phyloP scores from a whole-genome alignment of 1,284 basidiomycete genomes.

The Filobasidium uniguttulatum region DNA sequence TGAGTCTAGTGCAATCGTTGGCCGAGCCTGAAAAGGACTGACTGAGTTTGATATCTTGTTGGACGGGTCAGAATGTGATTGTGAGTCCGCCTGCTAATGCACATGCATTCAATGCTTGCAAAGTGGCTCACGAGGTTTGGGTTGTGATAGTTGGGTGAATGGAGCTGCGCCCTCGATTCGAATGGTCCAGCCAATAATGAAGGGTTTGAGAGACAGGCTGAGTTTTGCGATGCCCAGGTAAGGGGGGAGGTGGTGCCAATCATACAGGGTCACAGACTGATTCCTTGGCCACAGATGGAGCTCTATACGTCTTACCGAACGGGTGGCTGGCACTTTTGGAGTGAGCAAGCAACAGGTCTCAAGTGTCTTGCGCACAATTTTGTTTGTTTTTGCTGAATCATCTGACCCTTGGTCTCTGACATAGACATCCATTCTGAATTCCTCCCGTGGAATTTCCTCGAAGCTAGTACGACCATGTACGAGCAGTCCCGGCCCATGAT shows the following conservation, averaged over 20 bases:
- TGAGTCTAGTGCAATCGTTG: neutral
- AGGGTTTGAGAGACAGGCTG: neutral
- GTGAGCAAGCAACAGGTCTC: neutral
- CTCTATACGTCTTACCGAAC: neutral
- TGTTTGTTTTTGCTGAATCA: no score
- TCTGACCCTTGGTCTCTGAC: no score
- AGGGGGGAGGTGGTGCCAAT: neutral
- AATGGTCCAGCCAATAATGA: neutral
- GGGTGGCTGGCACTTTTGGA: conserved; percentile 13
- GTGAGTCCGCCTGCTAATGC: neutral
- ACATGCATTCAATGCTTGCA: no score
- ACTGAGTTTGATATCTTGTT: no score
- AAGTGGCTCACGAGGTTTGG: no score
- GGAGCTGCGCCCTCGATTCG: conserved; percentile 6
- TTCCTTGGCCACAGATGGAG: neutral
- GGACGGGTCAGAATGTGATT: conserved; percentile 2
- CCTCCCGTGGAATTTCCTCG: conserved; percentile 8
- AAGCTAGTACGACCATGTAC: no score
- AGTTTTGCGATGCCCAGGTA: conserved; percentile 13
- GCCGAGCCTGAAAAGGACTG: no score
- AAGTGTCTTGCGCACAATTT: no score
- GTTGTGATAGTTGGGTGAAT: conserved; percentile 10
- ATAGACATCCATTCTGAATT: conserved; percentile 4
- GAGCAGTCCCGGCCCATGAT: neutral
- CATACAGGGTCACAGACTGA: neutral